Percentiles rank a stretch among this genome's conserved stretches.
Conservation (phyloP, 2,329 filamentous ascomycete genomes). For the Penicillium decumbens region DNA sequence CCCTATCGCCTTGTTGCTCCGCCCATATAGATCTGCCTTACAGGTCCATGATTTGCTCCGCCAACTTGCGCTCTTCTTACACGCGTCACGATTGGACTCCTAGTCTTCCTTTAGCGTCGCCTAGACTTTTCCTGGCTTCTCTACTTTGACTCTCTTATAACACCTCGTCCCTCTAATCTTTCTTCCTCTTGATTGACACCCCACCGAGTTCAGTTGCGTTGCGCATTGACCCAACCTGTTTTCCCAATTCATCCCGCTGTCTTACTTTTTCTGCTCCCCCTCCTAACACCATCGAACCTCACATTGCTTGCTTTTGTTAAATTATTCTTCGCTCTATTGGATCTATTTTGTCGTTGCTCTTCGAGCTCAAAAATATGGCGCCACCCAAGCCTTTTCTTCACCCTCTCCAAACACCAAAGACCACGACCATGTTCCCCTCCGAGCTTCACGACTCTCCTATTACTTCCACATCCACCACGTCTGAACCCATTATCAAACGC, state of each 20-base stretch:
- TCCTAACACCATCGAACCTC: constrained; percentile 2
- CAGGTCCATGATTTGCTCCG: neutral
- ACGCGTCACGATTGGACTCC: neutral
- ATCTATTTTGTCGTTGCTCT: neutral
- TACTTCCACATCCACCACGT: neutral
- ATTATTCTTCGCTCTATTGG: neutral
- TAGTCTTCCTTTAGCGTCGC: neutral
- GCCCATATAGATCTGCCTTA: constrained; percentile 2
- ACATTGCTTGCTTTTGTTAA: neutral
- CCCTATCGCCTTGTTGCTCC: neutral
- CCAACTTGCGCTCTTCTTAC: neutral
- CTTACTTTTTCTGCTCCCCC: neutral
- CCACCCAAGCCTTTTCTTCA: constrained; percentile 37
- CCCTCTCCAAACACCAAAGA: constrained; percentile 44
- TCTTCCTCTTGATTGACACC: neutral
- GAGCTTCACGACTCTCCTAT: constrained; percentile 49
- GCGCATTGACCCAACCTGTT: neutral
- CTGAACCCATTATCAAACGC: constrained; percentile 56
- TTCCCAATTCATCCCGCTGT: neutral
- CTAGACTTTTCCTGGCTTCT: neutral
- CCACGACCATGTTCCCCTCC: constrained; percentile 44
- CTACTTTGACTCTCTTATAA: neutral
- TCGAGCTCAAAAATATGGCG: constrained; percentile 20
- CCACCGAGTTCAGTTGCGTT: neutral
- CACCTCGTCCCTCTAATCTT: neutral